A percentile compares a stretch with the other conserved stretches of the same genome.
Evolutionary conservation across 2,329 filamentous ascomycete genomes (phyloP).

Genomic region (Trichoderma koningiopsis): DNA sequence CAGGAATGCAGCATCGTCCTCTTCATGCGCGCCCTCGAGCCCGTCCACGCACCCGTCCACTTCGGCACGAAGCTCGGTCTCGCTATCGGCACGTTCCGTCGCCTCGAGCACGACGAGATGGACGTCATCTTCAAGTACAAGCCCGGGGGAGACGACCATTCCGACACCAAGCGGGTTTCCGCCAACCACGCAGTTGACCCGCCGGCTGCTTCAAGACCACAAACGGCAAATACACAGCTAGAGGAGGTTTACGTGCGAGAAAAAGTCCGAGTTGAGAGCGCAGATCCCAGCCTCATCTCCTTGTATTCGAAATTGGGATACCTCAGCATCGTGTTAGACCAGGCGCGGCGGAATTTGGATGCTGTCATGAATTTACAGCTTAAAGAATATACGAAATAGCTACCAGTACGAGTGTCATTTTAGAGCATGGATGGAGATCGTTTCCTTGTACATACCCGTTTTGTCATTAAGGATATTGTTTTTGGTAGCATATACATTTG

Average conservation of each 20-base stretch:
- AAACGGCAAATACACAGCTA: conserved; percentile 27
- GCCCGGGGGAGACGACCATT: conserved; percentile 36
- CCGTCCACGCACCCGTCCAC: conserved; percentile 62
- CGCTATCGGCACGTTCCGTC: conserved; percentile 65
- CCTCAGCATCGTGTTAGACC: conserved; percentile 70
- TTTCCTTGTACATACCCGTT: conserved; percentile 5
- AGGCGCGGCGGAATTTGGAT: conserved; percentile 71
- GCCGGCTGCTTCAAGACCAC: conserved; percentile 26
- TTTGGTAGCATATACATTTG: not conserved
- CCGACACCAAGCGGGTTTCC: conserved; percentile 33
- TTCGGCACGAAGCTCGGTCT: conserved; percentile 68
- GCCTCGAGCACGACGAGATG: conserved; percentile 76
- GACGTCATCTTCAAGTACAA: conserved; percentile 72
- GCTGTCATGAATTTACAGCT: conserved; percentile 71
- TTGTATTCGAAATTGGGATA: conserved; percentile 81
- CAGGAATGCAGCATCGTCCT: conserved; percentile 71
- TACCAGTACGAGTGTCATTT: not conserved
- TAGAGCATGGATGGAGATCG: not conserved
- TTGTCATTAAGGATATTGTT: not conserved
- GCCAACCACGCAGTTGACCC: conserved; percentile 33
- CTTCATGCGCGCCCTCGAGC: conserved; percentile 69
- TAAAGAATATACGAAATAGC: conserved; percentile 24
- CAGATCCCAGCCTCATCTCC: conserved; percentile 83
- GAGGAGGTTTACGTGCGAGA: conserved; percentile 81
- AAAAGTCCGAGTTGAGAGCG: conserved; percentile 85